phyloP scores from a whole-genome alignment of 345 rosid genomes.

The Noccaea bulbosa region DNA sequence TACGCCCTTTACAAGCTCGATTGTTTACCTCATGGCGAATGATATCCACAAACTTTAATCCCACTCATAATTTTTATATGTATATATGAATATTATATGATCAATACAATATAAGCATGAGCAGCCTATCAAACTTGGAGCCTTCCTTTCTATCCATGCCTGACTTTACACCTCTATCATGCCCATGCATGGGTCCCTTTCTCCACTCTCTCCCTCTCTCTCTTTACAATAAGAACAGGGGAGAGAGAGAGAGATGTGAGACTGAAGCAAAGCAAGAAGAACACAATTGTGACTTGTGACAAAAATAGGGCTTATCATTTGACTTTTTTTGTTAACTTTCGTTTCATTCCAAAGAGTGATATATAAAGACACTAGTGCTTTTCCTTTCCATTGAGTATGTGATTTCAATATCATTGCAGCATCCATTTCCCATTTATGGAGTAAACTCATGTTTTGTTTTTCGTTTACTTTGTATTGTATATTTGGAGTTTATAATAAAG shows the following conservation, averaged over 20 bases:
- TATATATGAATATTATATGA: constrained; percentile 28
- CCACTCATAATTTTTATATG: constrained; percentile 42
- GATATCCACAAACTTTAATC: constrained; percentile 40
- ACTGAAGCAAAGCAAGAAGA: constrained; percentile 42
- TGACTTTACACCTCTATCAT: constrained; percentile 48
- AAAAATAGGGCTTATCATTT: constrained; percentile 37
- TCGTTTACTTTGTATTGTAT: constrained; percentile 19
- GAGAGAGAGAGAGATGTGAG: constrained; percentile 42
- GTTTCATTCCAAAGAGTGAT: constrained; percentile 33
- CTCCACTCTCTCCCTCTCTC: constrained; percentile 33
- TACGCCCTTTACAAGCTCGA: constrained; percentile 18
- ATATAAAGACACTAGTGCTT: constrained; percentile 32
- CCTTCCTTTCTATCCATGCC: constrained; percentile 45
- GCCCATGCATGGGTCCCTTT: constrained; percentile 48
- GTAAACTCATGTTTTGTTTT: constrained; percentile 36
- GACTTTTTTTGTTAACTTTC: constrained; percentile 34
- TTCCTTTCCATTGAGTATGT: constrained; percentile 35
- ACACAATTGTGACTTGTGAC: constrained; percentile 35
- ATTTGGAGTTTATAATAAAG: constrained; percentile 11
- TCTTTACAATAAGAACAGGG: constrained; percentile 5
- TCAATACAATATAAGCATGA: constrained; percentile 36
- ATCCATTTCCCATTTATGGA: constrained; percentile 42
- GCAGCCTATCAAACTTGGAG: constrained; percentile 47
- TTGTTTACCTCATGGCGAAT: constrained; percentile 36
- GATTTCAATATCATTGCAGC: constrained; percentile 41